Conservation (phyloP, 495 filamentous ascomycete species). For the Ascodesmis nigricans region DNA sequence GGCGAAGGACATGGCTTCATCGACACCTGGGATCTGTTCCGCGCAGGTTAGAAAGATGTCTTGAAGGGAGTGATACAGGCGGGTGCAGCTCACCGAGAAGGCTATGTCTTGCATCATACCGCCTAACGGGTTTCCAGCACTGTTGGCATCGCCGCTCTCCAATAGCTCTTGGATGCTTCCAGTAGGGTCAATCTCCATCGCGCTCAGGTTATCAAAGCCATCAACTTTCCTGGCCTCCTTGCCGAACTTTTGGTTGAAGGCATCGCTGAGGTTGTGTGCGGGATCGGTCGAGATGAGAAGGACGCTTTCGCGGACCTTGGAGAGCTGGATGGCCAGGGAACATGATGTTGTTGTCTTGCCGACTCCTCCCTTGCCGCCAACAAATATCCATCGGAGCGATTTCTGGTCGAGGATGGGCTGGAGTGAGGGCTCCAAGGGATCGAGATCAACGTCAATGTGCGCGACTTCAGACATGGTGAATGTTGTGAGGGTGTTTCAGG, state of each 20-base stretch:
- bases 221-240: constrained; percentile 88
- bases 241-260: constrained; percentile 96
- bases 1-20: constrained; percentile 98
- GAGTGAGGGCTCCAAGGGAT: constrained; percentile 70
- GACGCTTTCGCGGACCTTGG: constrained; percentile 83
- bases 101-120: constrained; percentile 46
- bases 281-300: constrained; percentile 96
- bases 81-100: constrained; percentile 30
- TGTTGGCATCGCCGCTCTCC: constrained; percentile 15
- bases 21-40: constrained; percentile 78
- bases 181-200: constrained; percentile 99
- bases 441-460: constrained; percentile 36
- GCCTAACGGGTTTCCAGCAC: constrained; percentile 25
- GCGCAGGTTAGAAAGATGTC: neutral
- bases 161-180: constrained; percentile 92
- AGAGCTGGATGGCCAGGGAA: constrained; percentile 93
- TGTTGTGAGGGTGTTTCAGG: constrained; percentile 1
- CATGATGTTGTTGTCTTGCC: constrained; percentile 98
- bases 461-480: constrained; percentile 8
- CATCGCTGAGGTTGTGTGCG: constrained; percentile 94
- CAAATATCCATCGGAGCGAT: constrained; percentile 95
- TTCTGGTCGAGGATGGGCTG: constrained; percentile 87
- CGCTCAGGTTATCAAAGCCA: constrained; percentile 81
- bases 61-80: no score
- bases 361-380: constrained; percentile 97